Evolutionary conservation across 2,329 filamentous ascomycete species (phyloP), one percentile per base, ranked within the genome.

Genomic region (Pyrenophora tritici-repentis): DNA sequence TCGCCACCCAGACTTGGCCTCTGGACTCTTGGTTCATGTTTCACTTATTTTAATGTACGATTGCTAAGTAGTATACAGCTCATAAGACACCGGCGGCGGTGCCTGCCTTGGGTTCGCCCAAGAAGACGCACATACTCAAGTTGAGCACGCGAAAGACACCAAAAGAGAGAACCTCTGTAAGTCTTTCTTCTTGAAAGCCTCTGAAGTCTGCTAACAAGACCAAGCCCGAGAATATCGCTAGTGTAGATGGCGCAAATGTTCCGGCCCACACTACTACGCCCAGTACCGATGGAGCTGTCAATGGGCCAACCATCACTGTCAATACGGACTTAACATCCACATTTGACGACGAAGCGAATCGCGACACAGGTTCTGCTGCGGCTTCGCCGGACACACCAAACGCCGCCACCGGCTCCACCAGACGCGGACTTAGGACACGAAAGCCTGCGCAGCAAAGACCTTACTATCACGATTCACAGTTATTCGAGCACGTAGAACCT

Each of bases 401-500:
- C 20, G 50, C 42, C 33, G 57, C 65, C 42, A 56, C 66, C 14
- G 41, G 65, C 22, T 51, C 61, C 13, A 58, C 63, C 4, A 59
- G 69, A 40, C 65, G 70, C 26, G 67, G 67, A 12, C 55, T 73
- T n/a, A 67, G 70, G 16, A 58, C 59, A 20, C 61, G 70, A 46
- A 70, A 67, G 34, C 66, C 69, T 29, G 67, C 70, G 14, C 70
- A 73, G 42, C 65, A 71, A 45, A 60, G 68, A 18, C 70, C 70
- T 8, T 73, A 73, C 53, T 67, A 61, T 35, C 66, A 70, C 22
- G 60, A 71, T 54, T 67, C 66, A 13, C 65, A 71, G 39, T 43
- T 69, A 3, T 71, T 69, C 33, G 67, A 72, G 18, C 54, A 59
- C 17, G 50, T 45, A 18, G 53, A 53, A 26, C 56, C 56, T 7